Evolutionary conservation across 768 basidiomycete species (phyloP).

Genomic region (Hygrocybe coccinea): DNA sequence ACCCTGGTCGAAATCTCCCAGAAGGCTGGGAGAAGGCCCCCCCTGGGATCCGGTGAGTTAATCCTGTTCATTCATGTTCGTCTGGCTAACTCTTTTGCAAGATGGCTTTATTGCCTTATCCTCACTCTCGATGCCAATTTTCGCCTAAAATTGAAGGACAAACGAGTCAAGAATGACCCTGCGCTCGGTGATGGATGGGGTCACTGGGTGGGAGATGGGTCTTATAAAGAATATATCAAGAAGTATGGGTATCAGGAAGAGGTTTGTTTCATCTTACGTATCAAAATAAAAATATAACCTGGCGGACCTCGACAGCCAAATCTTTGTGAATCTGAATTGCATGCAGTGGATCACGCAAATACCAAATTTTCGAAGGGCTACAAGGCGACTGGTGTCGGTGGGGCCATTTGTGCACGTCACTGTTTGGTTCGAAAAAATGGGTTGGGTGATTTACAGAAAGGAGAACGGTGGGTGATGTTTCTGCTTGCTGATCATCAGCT

Average conservation of each 20-base stretch:
- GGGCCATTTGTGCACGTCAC: slow-evolving; percentile 28
- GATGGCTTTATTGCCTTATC: slow-evolving; percentile 26
- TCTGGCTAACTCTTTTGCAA: slow-evolving; percentile 8
- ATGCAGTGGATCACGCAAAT: slow-evolving; percentile 11
- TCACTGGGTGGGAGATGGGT: slow-evolving; percentile 14
- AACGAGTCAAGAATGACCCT: slow-evolving; percentile 20
- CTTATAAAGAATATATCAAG: slow-evolving; percentile 8
- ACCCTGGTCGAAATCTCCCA: slow-evolving; percentile 18
- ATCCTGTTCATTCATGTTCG: not conserved
- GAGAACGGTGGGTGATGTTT: slow-evolving; percentile 24
- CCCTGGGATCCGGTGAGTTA: not conserved
- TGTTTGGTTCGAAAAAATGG: slow-evolving; percentile 25
- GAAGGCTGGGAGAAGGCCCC: slow-evolving; percentile 11
- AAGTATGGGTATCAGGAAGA: slow-evolving; percentile 8
- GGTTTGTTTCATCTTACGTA: slow-evolving; percentile 5
- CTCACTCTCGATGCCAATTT: slow-evolving; percentile 32
- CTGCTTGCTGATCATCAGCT: not conserved
- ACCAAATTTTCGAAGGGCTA: slow-evolving; percentile 10
- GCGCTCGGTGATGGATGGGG: slow-evolving; percentile 17
- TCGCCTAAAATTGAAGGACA: slow-evolving; percentile 21
- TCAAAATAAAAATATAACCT: not conserved
- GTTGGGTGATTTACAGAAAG: slow-evolving; percentile 32
- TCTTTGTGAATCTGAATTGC: slow-evolving; percentile 11
- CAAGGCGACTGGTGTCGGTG: slow-evolving; percentile 26
- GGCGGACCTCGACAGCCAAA: slow-evolving; percentile 3